Conservation (phyloP, 1,139 yeast genomes). For the Debaryomyces sp. region DNA sequence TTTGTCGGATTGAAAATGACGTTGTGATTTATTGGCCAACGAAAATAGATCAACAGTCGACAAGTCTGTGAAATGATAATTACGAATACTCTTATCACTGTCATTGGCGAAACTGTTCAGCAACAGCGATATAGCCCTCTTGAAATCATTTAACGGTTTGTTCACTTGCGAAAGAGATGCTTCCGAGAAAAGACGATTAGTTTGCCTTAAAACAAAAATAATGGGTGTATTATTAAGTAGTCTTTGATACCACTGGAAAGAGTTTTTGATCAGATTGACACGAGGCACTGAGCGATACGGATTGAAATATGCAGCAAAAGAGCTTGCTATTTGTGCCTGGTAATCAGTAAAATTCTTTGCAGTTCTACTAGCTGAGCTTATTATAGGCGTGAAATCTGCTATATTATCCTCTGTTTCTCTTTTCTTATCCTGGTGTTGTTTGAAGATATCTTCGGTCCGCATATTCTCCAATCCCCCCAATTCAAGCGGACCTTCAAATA, state of each 20-base stretch:
- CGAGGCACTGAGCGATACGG: slow-evolving; percentile 23
- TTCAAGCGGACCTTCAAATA: slow-evolving; percentile 21
- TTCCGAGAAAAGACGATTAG: slow-evolving; percentile 31
- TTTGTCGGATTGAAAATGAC: slow-evolving; percentile 3
- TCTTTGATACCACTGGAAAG: slow-evolving; percentile 33
- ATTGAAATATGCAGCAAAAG: slow-evolving; percentile 24
- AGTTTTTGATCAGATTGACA: slow-evolving; percentile 15
- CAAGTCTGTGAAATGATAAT: slow-evolving; percentile 35
- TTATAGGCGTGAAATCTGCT: slow-evolving; percentile 11
- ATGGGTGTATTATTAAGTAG: slow-evolving; percentile 36
- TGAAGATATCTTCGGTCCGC: slow-evolving; percentile 20
- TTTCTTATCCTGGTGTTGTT: not conserved
- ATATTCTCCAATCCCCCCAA: slow-evolving; percentile 17
- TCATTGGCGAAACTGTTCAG: slow-evolving; percentile 10
- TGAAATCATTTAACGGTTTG: slow-evolving; percentile 22
- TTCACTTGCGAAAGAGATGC: slow-evolving; percentile 29
- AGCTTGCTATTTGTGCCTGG: slow-evolving; percentile 23
- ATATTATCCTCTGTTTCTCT: slow-evolving; percentile 4
- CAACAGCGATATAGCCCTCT: slow-evolving; percentile 15
- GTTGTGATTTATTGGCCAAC: slow-evolving; percentile 25
- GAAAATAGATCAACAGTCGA: slow-evolving; percentile 30
- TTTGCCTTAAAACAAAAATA: slow-evolving; percentile 32
- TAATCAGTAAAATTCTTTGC: slow-evolving; percentile 22
- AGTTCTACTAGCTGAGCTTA: slow-evolving; percentile 14
- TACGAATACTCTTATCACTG: slow-evolving; percentile 16